phyloP scores from a whole-genome alignment of 768 basidiomycete species.

The Mycena pura region DNA sequence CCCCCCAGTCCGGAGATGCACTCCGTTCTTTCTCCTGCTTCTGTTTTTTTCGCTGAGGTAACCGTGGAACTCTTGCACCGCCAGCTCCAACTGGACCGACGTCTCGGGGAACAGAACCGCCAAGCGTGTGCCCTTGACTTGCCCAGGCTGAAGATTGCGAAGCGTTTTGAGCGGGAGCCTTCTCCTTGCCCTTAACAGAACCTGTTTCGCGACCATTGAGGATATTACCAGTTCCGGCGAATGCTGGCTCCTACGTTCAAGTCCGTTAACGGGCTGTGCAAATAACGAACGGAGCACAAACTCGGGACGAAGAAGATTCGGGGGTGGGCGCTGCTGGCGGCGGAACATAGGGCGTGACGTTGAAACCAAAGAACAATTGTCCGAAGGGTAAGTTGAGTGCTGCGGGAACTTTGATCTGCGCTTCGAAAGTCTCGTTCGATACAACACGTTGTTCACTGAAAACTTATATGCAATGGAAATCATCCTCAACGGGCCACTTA shows the following conservation, averaged over 20 bases:
- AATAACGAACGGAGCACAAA: conserved; percentile 17
- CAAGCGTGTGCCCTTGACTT: conserved; percentile 58
- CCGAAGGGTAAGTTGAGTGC: conserved; percentile 91
- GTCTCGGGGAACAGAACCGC: conserved; percentile 45
- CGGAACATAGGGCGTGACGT: conserved; percentile 71
- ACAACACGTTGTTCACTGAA: conserved; percentile 82
- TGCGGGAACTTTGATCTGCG: conserved; percentile 83
- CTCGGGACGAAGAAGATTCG: conserved; percentile 40
- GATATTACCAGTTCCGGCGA: conserved; percentile 71
- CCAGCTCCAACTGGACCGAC: conserved; percentile 59
- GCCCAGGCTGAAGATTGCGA: conserved; percentile 47
- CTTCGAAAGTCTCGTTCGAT: conserved; percentile 78
- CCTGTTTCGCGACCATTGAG: conserved; percentile 61
- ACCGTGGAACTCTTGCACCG: conserved; percentile 56
- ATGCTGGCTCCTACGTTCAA: conserved; percentile 48
- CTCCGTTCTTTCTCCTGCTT: conserved; percentile 53
- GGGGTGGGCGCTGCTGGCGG: conserved; percentile 44
- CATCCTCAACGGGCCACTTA: conserved; percentile 48
- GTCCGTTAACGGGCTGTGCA: conserved; percentile 10
- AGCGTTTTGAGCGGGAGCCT: conserved; percentile 45
- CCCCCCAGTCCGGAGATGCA: conserved; percentile 82
- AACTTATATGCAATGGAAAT: conserved; percentile 5
- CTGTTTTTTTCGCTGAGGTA: conserved; percentile 47
- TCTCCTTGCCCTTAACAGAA: conserved; percentile 59
- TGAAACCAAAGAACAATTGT: conserved; percentile 96